Conservation (phyloP, 208 protist species). For the Leishmania mexicana region DNA sequence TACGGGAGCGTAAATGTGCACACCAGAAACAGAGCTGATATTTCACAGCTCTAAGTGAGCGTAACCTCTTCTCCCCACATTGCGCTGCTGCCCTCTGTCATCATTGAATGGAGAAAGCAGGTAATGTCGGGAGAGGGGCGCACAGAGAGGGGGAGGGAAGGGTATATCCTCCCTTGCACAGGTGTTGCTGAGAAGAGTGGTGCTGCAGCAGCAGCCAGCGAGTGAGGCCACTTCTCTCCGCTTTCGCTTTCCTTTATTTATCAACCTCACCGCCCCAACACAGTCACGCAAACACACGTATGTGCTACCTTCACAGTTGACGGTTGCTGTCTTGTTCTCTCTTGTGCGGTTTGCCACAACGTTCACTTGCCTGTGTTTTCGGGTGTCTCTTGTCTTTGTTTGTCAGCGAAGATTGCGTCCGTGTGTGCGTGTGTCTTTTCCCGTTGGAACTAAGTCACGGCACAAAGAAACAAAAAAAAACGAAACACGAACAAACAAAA, state of each 20-base stretch:
- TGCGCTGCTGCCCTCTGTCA: neutral
- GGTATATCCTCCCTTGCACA: neutral
- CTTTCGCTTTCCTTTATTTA: neutral
- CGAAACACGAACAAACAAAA: constrained; percentile 4
- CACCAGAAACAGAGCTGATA: neutral
- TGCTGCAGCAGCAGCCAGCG: neutral
- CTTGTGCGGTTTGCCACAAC: neutral
- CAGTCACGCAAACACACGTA: neutral
- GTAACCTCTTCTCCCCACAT: neutral
- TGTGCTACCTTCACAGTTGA: neutral
- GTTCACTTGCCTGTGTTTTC: neutral
- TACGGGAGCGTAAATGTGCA: neutral
- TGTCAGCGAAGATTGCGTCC: neutral
- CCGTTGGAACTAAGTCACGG: neutral
- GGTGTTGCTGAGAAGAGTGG: neutral
- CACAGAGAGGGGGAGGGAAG: neutral
- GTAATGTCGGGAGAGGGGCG: too few species aligned
- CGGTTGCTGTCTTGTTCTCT: neutral
- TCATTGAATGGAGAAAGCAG: neutral
- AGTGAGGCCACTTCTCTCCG: neutral
- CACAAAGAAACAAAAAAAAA: neutral
- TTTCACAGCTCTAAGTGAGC: neutral
- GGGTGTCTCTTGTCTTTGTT: neutral
- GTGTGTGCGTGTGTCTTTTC: neutral
- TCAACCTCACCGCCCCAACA: neutral